Conservation (phyloP, 2,329 filamentous ascomycete genomes). For the Orbilia javanica region DNA sequence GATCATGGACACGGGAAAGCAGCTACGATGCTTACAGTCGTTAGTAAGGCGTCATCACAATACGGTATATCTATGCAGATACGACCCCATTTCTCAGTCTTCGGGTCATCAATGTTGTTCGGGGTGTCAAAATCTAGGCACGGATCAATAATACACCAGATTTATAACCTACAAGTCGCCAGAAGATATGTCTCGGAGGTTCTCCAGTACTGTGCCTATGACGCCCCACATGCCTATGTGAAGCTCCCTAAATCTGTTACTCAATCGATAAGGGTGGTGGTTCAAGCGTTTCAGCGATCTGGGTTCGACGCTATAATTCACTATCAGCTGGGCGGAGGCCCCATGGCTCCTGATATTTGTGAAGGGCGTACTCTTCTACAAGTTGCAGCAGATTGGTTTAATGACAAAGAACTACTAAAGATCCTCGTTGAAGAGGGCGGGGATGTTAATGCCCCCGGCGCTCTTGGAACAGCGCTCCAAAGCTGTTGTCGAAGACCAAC, state of each 20-base stretch:
- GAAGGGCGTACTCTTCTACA: slow-evolving; percentile 29
- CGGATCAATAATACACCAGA: no score
- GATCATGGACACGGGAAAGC: neutral
- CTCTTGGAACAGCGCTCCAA: slow-evolving; percentile 28
- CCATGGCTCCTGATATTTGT: neutral
- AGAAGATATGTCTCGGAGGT: neutral
- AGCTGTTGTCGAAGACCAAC: slow-evolving; percentile 12
- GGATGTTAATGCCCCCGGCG: neutral
- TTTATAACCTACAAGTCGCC: no score
- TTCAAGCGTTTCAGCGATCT: neutral
- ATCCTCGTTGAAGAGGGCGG: neutral
- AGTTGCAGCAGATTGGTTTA: slow-evolving; percentile 26
- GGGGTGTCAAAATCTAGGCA: no score
- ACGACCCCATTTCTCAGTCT: no score
- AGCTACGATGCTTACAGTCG: no score
- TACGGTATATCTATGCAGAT: no score
- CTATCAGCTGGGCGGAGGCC: neutral
- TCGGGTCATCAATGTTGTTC: no score
- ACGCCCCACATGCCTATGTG: no score
- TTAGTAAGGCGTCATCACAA: no score
- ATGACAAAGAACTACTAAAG: neutral
- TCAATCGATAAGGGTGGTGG: neutral
- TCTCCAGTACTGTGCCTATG: neutral
- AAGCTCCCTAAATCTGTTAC: neutral
- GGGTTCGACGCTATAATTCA: neutral